A percentile compares a stretch with the other conserved stretches of the same genome.
These are phyloP conservation scores for Didymosphaeria variabile DNA, from an alignment of 2,329 filamentous ascomycete genomes.

Conservation along the genomic window DNA sequence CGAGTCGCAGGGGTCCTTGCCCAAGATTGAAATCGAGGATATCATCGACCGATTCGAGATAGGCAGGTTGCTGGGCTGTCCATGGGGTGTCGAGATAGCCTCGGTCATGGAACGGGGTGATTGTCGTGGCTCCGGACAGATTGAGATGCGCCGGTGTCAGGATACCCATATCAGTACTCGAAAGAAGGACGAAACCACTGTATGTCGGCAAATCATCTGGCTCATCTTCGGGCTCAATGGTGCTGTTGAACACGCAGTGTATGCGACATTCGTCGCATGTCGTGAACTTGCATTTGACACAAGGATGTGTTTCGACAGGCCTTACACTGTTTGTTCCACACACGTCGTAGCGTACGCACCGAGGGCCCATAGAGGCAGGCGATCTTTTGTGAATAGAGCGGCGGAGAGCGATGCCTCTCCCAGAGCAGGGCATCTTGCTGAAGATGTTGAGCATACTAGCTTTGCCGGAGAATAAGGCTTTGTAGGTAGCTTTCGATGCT, in stretches of 20 bases:
- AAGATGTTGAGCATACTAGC: slow-evolving; percentile 39
- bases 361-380: slow-evolving; percentile 30
- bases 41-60: slow-evolving; percentile 35
- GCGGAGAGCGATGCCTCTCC: slow-evolving; percentile 36
- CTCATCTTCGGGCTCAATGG: slow-evolving; percentile 33
- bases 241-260: slow-evolving; percentile 46
- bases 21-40: slow-evolving; percentile 40
- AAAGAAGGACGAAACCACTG: slow-evolving; percentile 42
- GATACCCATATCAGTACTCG: slow-evolving; percentile 36
- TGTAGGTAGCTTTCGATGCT: slow-evolving; percentile 37
- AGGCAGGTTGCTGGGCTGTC: slow-evolving; percentile 24
- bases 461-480: slow-evolving; percentile 31
- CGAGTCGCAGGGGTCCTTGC: slow-evolving; percentile 22
- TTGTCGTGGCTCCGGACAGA: neutral
- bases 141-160: slow-evolving; percentile 38
- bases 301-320: slow-evolving; percentile 33
- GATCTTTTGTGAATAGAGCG: slow-evolving; percentile 34
- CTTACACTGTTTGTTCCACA: slow-evolving; percentile 28
- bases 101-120: slow-evolving; percentile 35
- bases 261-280: slow-evolving; percentile 49
- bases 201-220: slow-evolving; percentile 42
- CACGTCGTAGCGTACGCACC: slow-evolving; percentile 33
- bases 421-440: slow-evolving; percentile 37
- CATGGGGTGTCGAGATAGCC: slow-evolving; percentile 43
- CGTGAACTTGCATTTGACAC: slow-evolving; percentile 35